Evolutionary conservation across 2,329 filamentous ascomycete genomes (phyloP).

Genomic region (Talaromyces sp.): DNA sequence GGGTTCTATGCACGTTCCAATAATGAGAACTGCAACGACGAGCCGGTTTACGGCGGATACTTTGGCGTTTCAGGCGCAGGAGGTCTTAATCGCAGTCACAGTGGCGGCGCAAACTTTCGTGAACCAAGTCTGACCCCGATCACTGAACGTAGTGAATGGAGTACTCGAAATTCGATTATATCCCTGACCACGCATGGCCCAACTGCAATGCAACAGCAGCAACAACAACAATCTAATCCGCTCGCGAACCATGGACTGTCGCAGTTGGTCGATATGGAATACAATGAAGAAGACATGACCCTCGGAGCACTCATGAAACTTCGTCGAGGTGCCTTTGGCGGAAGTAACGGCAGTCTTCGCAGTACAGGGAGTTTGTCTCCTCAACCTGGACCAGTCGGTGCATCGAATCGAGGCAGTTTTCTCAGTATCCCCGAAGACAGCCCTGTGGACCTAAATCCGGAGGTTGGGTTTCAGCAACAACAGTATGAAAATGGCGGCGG

Average conservation of each 20-base stretch:
- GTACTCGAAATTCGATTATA: slow-evolving; percentile 86
- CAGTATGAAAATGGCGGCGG: neutral
- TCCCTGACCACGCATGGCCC: slow-evolving; percentile 56
- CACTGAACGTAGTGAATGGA: slow-evolving; percentile 92
- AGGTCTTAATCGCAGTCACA: slow-evolving; percentile 59
- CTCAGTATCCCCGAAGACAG: slow-evolving; percentile 31
- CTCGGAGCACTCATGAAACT: slow-evolving; percentile 67
- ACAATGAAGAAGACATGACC: slow-evolving; percentile 64
- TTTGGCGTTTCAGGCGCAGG: slow-evolving; percentile 72
- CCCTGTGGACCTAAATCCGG: slow-evolving; percentile 10
- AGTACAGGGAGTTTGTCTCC: slow-evolving; percentile 46
- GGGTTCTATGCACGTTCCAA: slow-evolving; percentile 72
- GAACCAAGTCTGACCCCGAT: slow-evolving; percentile 95
- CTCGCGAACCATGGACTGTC: slow-evolving; percentile 71
- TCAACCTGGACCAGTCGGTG: slow-evolving; percentile 25
- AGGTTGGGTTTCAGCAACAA: neutral
- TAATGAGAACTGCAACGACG: slow-evolving; percentile 45
- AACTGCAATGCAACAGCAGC: slow-evolving; percentile 23
- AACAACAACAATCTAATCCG: too few species aligned
- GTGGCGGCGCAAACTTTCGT: slow-evolving; percentile 66
- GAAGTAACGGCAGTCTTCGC: slow-evolving; percentile 67
- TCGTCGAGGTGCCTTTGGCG: slow-evolving; percentile 72
- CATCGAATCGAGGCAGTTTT: slow-evolving; percentile 33
- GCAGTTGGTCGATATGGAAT: slow-evolving; percentile 62
- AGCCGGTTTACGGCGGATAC: slow-evolving; percentile 77